phyloP scores from a whole-genome alignment of 257 asterid species.

The Handroanthus guayacan region DNA sequence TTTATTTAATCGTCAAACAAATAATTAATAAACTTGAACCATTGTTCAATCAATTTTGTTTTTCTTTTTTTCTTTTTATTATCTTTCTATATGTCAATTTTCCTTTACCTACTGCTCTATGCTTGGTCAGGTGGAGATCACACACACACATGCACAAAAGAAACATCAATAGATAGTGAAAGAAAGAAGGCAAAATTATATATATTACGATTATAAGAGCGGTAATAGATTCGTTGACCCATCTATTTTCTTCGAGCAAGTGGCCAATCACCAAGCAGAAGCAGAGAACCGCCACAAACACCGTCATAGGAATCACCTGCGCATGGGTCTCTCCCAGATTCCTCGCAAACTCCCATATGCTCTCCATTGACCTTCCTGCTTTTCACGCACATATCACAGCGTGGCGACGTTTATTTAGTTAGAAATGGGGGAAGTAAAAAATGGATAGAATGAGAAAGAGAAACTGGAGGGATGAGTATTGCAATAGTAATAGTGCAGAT shows the following conservation, averaged over 20 bases:
- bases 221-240: conserved; percentile 61
- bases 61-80: too few species aligned
- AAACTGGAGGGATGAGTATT: conserved; percentile 23
- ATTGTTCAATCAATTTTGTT: too few species aligned
- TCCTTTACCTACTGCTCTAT: neutral
- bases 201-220: conserved; percentile 52
- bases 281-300: conserved; percentile 56
- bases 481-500: neutral
- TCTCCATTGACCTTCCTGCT: conserved; percentile 31
- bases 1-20: too few species aligned
- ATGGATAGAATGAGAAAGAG: neutral
- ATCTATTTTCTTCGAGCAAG: conserved; percentile 54
- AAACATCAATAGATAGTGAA: neutral
- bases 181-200: neutral
- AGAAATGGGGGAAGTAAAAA: neutral
- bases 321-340: conserved; percentile 44
- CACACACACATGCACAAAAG: neutral
- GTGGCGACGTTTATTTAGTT: neutral
- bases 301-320: conserved; percentile 57
- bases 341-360: conserved; percentile 36
- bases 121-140: neutral
- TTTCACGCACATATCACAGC: neutral
- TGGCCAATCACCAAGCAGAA: conserved; percentile 54
- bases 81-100: too few species aligned
- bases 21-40: too few species aligned